Conservation (phyloP, 768 basidiomycete species). For the Amylocystis lapponica region DNA sequence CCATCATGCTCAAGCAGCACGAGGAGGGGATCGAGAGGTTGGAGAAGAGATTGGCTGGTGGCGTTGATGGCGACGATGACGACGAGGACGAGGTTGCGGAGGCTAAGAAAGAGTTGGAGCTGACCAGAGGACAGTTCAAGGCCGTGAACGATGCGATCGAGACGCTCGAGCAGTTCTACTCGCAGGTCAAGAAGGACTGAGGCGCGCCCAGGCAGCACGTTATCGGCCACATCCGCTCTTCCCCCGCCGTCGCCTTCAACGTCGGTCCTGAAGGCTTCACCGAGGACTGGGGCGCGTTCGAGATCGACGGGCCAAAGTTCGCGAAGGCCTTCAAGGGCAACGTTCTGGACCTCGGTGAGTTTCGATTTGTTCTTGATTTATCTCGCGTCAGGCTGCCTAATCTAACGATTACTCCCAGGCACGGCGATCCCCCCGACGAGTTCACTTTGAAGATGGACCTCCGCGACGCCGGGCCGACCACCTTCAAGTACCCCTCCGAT, state of each 20-base stretch:
- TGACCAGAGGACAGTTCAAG: conserved; percentile 1
- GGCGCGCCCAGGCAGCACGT: conserved; percentile 5
- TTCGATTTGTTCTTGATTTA: conserved; percentile 1
- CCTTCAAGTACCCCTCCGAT: conserved; percentile 2
- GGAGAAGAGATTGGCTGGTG: too few relatives aligned
- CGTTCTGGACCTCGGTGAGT: conserved; percentile 23
- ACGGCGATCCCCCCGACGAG: background rate
- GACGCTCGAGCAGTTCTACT: conserved; percentile 9
- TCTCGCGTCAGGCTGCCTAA: background rate
- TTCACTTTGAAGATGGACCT: conserved; percentile 17
- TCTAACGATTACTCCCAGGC: conserved; percentile 7
- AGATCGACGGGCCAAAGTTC: conserved; percentile 14
- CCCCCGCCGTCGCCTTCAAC: conserved; percentile 13
- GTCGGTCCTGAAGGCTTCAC: conserved; percentile 11
- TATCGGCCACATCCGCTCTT: conserved; percentile 15
- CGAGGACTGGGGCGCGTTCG: conserved; percentile 9
- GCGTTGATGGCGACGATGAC: background rate
- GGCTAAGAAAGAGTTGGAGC: conserved; percentile 5
- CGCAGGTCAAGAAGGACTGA: conserved; percentile 12
- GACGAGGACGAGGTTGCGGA: background rate
- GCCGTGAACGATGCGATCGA: conserved; percentile 9
- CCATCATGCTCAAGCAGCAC: background rate
- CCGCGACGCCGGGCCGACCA: background rate
- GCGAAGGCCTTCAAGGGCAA: conserved; percentile 9
- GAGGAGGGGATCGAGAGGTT: conserved; percentile 4